Percentiles rank a stretch among this genome's conserved stretches.
These are phyloP conservation scores for Xylaria sp. DNA, from an alignment of 2,329 filamentous ascomycete genomes.

Conservation along the genomic window DNA sequence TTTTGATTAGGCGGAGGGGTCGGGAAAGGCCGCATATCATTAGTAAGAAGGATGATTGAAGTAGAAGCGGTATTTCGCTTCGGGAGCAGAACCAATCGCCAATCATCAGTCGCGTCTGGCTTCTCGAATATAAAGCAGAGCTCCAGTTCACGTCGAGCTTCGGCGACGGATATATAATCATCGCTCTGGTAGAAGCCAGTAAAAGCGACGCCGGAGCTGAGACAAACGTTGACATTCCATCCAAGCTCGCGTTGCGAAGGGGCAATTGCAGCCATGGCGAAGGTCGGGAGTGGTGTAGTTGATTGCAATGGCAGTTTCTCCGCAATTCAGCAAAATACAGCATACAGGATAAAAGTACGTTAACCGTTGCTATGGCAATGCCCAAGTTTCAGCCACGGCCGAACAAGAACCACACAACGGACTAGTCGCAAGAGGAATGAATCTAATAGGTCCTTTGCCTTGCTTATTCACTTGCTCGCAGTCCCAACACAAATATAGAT, in stretches of 20 bases:
- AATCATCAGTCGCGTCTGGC: constrained; percentile 1
- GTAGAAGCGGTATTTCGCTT: not conserved
- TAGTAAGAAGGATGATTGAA: not conserved
- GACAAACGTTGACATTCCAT: constrained; percentile 4
- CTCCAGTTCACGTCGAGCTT: not conserved
- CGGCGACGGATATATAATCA: not conserved
- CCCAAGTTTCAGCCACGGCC: too few species aligned
- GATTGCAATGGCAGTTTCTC: not conserved
- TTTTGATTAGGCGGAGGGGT: constrained; percentile 2
- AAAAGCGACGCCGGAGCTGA: constrained; percentile 4
- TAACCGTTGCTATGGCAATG: not conserved
- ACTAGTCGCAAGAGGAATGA: not conserved
- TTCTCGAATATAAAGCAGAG: constrained; percentile 5
- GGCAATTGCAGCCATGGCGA: constrained; percentile 1
- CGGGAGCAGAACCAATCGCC: constrained; percentile 1
- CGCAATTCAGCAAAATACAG: too few species aligned
- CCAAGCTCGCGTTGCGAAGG: constrained; percentile 3
- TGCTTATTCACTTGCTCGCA: not conserved
- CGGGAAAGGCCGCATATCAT: constrained; percentile 6
- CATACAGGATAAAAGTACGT: not conserved
- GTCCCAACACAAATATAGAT: constrained; percentile 1
- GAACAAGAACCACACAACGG: too few species aligned
- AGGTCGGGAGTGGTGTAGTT: not conserved
- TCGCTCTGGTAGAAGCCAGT: constrained; percentile 1
- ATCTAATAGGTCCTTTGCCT: not conserved